Evolutionary conservation across 2,329 filamentous ascomycete species (phyloP).

Genomic region (Mycosphaerella sp.): DNA sequence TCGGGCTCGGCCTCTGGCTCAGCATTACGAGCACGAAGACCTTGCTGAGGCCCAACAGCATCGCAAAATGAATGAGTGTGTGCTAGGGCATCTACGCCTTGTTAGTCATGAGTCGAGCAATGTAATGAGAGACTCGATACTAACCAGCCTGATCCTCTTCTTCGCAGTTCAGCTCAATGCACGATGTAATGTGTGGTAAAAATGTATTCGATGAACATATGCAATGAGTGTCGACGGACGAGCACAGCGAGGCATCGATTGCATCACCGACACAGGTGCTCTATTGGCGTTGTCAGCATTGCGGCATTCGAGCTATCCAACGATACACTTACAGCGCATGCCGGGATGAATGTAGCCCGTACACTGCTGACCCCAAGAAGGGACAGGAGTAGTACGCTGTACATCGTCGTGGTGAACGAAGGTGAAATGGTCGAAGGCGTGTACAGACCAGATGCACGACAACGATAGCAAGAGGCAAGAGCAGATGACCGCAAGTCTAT

Average conservation of each 20-base stretch:
- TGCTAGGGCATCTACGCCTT: neutral
- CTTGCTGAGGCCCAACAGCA: neutral
- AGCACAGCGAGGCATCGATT: constrained; percentile 1
- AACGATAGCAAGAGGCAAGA: neutral
- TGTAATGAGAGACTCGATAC: neutral
- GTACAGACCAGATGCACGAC: neutral
- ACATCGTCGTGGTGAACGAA: constrained; percentile 1
- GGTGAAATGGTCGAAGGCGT: neutral
- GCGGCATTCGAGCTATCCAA: neutral
- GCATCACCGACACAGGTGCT: constrained; percentile 1
- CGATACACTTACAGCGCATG: constrained; percentile 1
- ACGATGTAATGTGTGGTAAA: neutral
- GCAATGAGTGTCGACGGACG: constrained; percentile 1
- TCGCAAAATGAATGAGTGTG: neutral
- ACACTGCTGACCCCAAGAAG: neutral
- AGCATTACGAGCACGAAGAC: constrained; percentile 4
- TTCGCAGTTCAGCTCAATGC: constrained; percentile 4
- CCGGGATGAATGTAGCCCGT: neutral
- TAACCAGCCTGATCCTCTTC: constrained; percentile 2
- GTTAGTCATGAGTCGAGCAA: neutral
- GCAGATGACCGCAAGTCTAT: neutral
- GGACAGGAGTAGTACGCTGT: neutral
- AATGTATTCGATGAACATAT: constrained; percentile 1
- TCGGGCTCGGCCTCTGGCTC: constrained; percentile 1
- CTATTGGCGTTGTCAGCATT: neutral